These are phyloP conservation scores for Rhodotorula taiwanensis DNA, from an alignment of 768 basidiomycete species.

Conservation along the genomic window DNA sequence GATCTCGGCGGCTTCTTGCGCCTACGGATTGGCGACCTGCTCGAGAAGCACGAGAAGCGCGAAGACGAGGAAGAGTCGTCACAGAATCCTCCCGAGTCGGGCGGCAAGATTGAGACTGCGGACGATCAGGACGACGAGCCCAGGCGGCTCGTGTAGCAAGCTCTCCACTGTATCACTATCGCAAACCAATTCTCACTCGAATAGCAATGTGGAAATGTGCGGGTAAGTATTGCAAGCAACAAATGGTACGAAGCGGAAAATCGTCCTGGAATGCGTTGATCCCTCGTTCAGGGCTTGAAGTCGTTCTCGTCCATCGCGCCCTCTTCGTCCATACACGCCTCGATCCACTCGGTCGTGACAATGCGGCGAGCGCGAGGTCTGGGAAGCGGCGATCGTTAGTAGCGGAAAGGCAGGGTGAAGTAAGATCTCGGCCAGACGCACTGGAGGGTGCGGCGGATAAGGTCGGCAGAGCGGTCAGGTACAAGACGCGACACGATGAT, in stretches of 20 bases:
- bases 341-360: conserved; percentile 24
- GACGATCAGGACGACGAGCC: not conserved
- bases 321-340: conserved; percentile 4
- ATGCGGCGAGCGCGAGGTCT: conserved; percentile 29
- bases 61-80: conserved; percentile 21
- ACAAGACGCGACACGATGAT: conserved; percentile 51
- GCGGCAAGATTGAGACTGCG: no score
- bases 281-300: conserved; percentile 15
- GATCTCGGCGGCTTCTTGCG: conserved; percentile 37
- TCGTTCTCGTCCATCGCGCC: conserved; percentile 13
- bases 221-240: not conserved
- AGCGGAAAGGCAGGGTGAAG: no score
- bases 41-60: conserved; percentile 20
- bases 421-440: not conserved
- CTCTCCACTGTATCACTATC: not conserved
- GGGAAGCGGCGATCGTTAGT: not conserved
- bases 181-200: not conserved
- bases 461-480: conserved; percentile 7
- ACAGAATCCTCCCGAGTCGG: no score
- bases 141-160: not conserved
- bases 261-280: not conserved
- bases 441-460: conserved; percentile 14
- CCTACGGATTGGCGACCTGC: conserved; percentile 18
- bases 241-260: conserved; percentile 6
- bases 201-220: no score